Percentiles rank a stretch among this genome's conserved stretches.
Conservation (phyloP, 1,284 basidiomycete genomes). For the Wallemia mellicola region DNA sequence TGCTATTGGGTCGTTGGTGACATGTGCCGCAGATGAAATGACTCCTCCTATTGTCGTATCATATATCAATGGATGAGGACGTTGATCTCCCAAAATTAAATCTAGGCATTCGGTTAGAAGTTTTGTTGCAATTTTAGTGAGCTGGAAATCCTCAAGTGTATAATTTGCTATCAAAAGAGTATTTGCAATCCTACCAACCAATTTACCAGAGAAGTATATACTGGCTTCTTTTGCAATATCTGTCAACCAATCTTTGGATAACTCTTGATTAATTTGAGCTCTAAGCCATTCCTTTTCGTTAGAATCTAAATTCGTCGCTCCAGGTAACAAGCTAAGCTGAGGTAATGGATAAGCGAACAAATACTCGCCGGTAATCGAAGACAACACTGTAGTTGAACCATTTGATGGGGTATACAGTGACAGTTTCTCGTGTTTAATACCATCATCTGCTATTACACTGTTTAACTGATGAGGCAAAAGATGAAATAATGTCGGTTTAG, state of each 20-base stretch:
- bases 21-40: constrained; percentile 3
- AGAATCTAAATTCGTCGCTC: neutral
- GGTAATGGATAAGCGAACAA: neutral
- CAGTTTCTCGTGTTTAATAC: neutral
- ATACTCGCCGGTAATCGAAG: neutral
- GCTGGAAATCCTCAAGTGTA: neutral
- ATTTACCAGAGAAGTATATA: constrained; percentile 5
- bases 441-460: neutral
- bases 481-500: neutral
- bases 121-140: neutral
- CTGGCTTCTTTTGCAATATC: neutral
- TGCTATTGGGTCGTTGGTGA: constrained; percentile 3
- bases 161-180: constrained; percentile 4
- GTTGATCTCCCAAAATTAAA: neutral
- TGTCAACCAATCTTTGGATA: neutral
- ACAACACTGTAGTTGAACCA: neutral
- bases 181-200: constrained; percentile 5
- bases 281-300: neutral
- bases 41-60: constrained; percentile 5
- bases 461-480: neutral
- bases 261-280: neutral
- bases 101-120: constrained; percentile 1
- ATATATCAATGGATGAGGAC: constrained; percentile 2
- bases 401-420: neutral
- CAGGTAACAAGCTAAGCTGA: neutral